These are phyloP conservation scores for Taphrina deformans DNA, from an alignment of 1,139 yeast genomes.

Conservation along the genomic window DNA sequence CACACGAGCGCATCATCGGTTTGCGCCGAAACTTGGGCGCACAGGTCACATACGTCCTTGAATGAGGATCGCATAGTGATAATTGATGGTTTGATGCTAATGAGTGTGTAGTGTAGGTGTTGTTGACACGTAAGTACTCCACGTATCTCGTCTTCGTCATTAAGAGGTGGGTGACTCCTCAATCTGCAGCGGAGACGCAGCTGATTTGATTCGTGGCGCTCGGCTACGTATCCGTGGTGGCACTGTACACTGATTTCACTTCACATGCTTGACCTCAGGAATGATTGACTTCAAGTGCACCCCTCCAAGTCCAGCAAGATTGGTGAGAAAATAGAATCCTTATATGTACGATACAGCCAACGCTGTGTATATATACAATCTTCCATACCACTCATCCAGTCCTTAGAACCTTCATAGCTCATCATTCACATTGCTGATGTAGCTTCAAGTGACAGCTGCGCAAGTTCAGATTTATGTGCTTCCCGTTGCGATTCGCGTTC, in stretches of 20 bases:
- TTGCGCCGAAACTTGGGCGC: conserved; percentile 1
- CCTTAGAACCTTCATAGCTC: too few relatives aligned
- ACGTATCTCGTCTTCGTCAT: not conserved
- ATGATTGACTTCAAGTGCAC: too few relatives aligned
- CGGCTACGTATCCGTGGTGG: not conserved
- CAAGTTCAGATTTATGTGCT: conserved; percentile 24
- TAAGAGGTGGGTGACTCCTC: not conserved
- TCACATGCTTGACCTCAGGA: too few relatives aligned
- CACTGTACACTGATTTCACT: not conserved
- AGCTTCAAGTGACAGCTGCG: conserved; percentile 13
- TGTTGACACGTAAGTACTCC: not conserved
- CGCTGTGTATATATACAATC: not conserved
- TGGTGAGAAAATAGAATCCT: too few relatives aligned
- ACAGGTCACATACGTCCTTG: conserved; percentile 27
- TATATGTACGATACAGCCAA: not conserved
- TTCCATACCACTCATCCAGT: too few relatives aligned
- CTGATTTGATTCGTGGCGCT: not conserved
- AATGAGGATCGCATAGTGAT: conserved; percentile 24
- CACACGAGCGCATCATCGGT: not conserved
- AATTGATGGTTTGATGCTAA: not conserved
- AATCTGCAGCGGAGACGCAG: not conserved
- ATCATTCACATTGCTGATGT: not conserved
- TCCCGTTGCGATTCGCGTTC: conserved; percentile 23
- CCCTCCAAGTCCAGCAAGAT: too few relatives aligned
- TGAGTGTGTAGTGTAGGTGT: not conserved